phyloP scores from a whole-genome alignment of 2,329 filamentous ascomycete species.

The Pseudogymnoascus sp. region DNA sequence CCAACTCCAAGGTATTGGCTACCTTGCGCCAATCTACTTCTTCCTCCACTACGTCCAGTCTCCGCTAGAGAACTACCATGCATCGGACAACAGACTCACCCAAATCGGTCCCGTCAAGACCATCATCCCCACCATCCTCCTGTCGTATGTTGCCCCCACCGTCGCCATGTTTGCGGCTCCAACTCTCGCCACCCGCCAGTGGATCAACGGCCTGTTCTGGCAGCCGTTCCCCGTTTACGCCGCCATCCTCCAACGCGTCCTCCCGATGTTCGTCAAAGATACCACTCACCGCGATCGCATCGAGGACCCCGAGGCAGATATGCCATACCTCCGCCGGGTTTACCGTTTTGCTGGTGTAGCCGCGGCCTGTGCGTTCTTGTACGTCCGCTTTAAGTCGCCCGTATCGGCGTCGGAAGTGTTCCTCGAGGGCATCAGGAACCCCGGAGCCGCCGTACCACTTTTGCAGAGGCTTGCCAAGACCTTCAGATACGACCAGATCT shows the following conservation, averaged over 20 bases:
- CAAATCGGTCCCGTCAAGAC: slow-evolving; percentile 24
- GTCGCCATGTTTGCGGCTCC: slow-evolving; percentile 20
- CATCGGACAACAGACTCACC: slow-evolving; percentile 28
- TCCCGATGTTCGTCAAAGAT: slow-evolving; percentile 17
- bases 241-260: slow-evolving; percentile 16
- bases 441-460: slow-evolving; percentile 12
- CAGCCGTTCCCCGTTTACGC: slow-evolving; percentile 22
- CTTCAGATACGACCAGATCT: slow-evolving; percentile 23
- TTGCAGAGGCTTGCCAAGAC: slow-evolving; percentile 14
- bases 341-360: slow-evolving; percentile 17
- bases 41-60: slow-evolving; percentile 31
- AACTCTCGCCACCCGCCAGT: slow-evolving; percentile 20
- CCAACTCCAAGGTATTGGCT: slow-evolving; percentile 26
- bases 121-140: slow-evolving; percentile 25
- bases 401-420: slow-evolving; percentile 19
- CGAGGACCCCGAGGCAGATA: slow-evolving; percentile 20
- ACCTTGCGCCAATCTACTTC: slow-evolving; percentile 30
- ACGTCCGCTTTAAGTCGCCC: slow-evolving; percentile 16
- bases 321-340: slow-evolving; percentile 20
- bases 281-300: slow-evolving; percentile 17
- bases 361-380: slow-evolving; percentile 15
- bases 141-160: slow-evolving; percentile 23
- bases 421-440: slow-evolving; percentile 22
- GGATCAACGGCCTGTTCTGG: slow-evolving; percentile 21
- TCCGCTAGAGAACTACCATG: slow-evolving; percentile 28